Base-by-base conservation (phyloP, 2,329 filamentous ascomycete species). In the Tolypocladium cylindrosporum region DNA sequence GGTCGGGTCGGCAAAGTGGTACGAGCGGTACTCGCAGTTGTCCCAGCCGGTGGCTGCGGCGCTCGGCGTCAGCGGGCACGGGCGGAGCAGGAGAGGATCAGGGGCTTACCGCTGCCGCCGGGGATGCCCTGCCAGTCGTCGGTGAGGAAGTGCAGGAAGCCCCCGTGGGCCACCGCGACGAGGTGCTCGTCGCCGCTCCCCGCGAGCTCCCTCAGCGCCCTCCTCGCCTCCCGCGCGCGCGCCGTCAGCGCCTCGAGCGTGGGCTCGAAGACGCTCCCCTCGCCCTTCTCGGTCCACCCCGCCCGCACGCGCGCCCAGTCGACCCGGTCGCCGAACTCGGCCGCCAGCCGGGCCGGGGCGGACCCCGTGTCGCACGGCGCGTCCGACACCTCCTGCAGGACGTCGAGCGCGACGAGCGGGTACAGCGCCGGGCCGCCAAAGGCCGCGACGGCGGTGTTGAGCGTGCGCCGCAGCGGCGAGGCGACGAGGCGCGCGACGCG, bases 71-170 rank as follows among this genome's bases (percentile, higher is more conserved):
- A 55, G 60, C 64, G 21, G 19, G 27, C 14, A 34, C 9, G 31
- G 31, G 31, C 31, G 10, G 4, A 6, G 11, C n/a, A 24, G 42
- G 13, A 16, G 16, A 34, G 40, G 19, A 41, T 4, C 42, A 41
- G 13, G 2, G 24, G 21, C 76, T 58, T 70, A 79, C 78, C 74
- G 59, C 60, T 61, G 0, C 66, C 65, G 4, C 76, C 65, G 65
- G 73, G 69, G 31, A 81, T 79, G 48, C 85, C 88, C 57, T 84
- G 77, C 84, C 86, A 95, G 66, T 96, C 91, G 63, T 91, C 83
- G 0, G 90, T 94, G 61, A 96, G 75, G 66, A 90, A 95, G 70
- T 96, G 91, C 65, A 96, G 69, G 64, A 92, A 89, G 1, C 88
- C 89, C 1, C 91, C 91, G 66, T 96, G 91, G 3, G 90, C 88